These are phyloP conservation scores for Gaultheria prostrata DNA, from an alignment of 148 eudicot species.

Conservation along the genomic window DNA sequence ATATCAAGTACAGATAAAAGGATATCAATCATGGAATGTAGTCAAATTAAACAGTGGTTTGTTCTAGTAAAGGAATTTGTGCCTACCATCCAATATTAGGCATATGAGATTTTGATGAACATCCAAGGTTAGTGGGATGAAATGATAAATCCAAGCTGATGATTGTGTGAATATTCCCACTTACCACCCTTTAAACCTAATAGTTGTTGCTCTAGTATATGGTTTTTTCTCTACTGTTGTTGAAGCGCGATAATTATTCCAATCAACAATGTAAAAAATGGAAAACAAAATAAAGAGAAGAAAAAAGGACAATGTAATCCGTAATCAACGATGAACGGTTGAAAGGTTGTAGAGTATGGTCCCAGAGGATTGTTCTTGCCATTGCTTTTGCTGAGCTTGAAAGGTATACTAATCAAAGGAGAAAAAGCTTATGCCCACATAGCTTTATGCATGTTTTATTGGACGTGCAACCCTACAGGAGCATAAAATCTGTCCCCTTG, in stretches of 20 bases:
- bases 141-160: background rate
- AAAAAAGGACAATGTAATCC: background rate
- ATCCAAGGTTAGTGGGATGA: background rate
- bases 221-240: background rate
- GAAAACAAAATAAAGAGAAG: background rate
- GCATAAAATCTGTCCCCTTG: background rate
- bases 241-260: background rate
- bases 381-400: background rate
- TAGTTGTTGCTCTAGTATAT: background rate
- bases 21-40: background rate
- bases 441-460: background rate
- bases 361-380: background rate
- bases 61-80: background rate
- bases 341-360: background rate
- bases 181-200: background rate
- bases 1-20: background rate
- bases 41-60: no score
- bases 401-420: background rate
- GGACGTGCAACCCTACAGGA: background rate
- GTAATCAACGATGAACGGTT: no score
- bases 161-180: background rate
- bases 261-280: background rate
- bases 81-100: background rate
- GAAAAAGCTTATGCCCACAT: background rate
- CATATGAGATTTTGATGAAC: background rate